A percentile compares a stretch with the other conserved stretches of the same genome.
phyloP scores from a whole-genome alignment of 2,329 filamentous ascomycete species.

The Pyrenochaeta sp. region DNA sequence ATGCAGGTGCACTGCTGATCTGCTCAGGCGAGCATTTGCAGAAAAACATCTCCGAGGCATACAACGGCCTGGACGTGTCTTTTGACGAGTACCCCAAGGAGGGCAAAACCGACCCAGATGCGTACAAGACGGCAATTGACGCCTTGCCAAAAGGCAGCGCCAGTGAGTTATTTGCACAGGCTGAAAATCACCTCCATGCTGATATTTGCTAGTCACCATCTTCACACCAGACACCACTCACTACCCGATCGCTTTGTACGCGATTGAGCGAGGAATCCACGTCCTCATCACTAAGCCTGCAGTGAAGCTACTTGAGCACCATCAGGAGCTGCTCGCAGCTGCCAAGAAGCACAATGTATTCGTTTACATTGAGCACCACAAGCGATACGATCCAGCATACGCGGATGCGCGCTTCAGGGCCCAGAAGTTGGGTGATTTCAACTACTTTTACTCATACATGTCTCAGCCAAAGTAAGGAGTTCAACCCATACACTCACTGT shows the following conservation, averaged over 20 bases:
- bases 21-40: constrained; percentile 77
- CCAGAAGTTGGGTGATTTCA: constrained; percentile 85
- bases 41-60: constrained; percentile 85
- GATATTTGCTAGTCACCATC: constrained; percentile 72
- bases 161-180: constrained; percentile 49
- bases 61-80: constrained; percentile 87
- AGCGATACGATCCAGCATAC: constrained; percentile 93
- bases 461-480: constrained; percentile 64
- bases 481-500: constrained; percentile 49
- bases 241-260: constrained; percentile 90
- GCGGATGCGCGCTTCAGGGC: constrained; percentile 83
- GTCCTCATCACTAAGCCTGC: constrained; percentile 95
- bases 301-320: constrained; percentile 82
- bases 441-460: constrained; percentile 99
- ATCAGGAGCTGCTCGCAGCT: constrained; percentile 76
- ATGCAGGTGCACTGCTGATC: constrained; percentile 22
- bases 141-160: constrained; percentile 80
- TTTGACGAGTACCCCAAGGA: constrained; percentile 84
- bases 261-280: constrained; percentile 86
- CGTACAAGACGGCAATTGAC: constrained; percentile 90
- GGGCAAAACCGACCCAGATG: constrained; percentile 74
- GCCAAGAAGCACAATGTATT: constrained; percentile 79
- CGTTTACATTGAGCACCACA: constrained; percentile 95
- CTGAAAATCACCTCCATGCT: not conserved
- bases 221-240: constrained; percentile 95